A percentile compares a stretch with the other conserved stretches of the same genome.
phyloP scores from a whole-genome alignment of 208 protist species.

The Crithidia bombi region DNA sequence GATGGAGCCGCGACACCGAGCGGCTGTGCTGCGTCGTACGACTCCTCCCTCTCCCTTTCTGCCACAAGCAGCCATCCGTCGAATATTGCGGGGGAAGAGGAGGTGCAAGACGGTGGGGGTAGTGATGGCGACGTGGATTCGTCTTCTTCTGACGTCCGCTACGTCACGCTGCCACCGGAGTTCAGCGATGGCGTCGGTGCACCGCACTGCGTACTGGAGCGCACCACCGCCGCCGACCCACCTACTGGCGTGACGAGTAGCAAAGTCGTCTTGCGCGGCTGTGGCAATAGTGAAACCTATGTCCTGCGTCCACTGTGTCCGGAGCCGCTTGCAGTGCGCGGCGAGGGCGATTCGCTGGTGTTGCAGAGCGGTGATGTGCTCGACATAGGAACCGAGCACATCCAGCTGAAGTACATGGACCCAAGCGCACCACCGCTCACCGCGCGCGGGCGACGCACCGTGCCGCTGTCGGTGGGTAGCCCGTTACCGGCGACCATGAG shows the following conservation, averaged over 20 bases:
- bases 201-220: conserved; percentile 35
- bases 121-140: neutral
- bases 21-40: conserved; percentile 12
- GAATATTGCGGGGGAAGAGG: neutral
- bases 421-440: conserved; percentile 41
- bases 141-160: neutral
- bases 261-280: conserved; percentile 22
- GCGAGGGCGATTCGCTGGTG: neutral
- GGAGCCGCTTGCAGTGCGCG: conserved; percentile 9
- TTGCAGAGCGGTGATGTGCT: conserved; percentile 71
- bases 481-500: neutral
- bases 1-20: neutral
- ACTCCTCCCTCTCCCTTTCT: conserved; percentile 23
- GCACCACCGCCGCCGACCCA: neutral
- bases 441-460: conserved; percentile 23
- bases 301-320: conserved; percentile 14
- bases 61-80: neutral
- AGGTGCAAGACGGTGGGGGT: neutral
- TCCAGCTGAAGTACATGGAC: conserved; percentile 76
- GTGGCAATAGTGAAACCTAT: conserved; percentile 11
- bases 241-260: neutral
- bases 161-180: conserved; percentile 18
- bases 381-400: conserved; percentile 48
- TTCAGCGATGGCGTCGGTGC: conserved; percentile 31
- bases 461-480: neutral